Percentiles rank a stretch among this genome's conserved stretches.
Conservation (phyloP, 371 early-diverging fungal species). For the Apophysomyces elegans region DNA sequence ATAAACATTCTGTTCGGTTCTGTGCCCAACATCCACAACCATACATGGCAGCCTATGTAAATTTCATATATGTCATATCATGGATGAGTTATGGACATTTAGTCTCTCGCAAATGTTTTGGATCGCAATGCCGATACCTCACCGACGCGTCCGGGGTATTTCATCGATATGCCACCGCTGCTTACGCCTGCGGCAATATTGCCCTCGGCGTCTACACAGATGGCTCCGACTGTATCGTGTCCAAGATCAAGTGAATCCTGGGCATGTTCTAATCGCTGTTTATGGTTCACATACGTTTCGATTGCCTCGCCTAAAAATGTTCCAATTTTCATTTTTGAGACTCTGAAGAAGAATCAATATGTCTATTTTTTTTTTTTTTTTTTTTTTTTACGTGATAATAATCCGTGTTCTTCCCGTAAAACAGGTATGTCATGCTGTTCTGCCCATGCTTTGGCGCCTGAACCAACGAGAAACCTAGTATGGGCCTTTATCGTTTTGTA, state of each 20-base stretch:
- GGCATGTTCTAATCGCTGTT: slow-evolving; percentile 13
- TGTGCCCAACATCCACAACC: slow-evolving; percentile 80
- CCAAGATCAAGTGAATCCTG: slow-evolving; percentile 23
- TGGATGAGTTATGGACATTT: too few species aligned
- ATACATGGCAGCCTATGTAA: slow-evolving; percentile 68
- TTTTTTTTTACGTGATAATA: background rate
- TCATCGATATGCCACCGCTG: slow-evolving; percentile 87
- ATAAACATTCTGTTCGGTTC: slow-evolving; percentile 20
- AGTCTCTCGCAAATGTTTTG: background rate
- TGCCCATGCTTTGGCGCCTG: slow-evolving; percentile 66
- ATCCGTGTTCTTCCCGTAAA: slow-evolving; percentile 20
- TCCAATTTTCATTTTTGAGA: slow-evolving; percentile 19
- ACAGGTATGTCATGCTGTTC: slow-evolving; percentile 30
- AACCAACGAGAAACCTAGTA: slow-evolving; percentile 63
- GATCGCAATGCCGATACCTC: slow-evolving; percentile 55
- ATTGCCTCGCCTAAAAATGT: slow-evolving; percentile 19
- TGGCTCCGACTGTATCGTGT: slow-evolving; percentile 89
- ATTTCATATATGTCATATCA: background rate
- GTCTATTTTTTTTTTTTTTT: background rate
- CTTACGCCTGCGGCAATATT: slow-evolving; percentile 80
- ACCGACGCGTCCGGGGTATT: slow-evolving; percentile 83
- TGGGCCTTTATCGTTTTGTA: background rate
- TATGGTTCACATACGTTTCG: slow-evolving; percentile 30
- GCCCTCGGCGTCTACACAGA: slow-evolving; percentile 73
- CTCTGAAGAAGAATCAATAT: too few species aligned